These are phyloP conservation scores for Gilbertella persicaria DNA, from an alignment of 371 early-diverging fungal species.

Conservation along the genomic window DNA sequence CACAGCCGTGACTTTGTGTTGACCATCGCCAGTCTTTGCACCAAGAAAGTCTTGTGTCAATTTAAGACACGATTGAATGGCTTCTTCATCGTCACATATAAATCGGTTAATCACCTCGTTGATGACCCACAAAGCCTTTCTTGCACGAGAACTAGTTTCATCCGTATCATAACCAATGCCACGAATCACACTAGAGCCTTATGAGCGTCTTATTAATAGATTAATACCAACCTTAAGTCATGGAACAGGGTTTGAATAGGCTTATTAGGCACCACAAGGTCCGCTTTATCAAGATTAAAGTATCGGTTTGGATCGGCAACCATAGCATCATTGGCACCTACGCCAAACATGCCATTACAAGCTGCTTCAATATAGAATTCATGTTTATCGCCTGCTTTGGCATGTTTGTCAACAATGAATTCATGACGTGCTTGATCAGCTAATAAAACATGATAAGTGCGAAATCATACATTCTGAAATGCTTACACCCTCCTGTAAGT, in stretches of 20 bases:
- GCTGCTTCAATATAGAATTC: constrained; percentile 88
- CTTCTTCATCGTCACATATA: constrained; percentile 49
- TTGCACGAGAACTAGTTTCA: constrained; percentile 61
- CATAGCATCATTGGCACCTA: constrained; percentile 62
- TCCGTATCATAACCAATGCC: constrained; percentile 82
- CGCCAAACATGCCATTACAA: constrained; percentile 94
- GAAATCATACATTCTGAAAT: neutral
- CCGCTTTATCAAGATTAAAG: constrained; percentile 56
- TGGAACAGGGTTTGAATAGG: constrained; percentile 68
- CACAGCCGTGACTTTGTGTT: constrained; percentile 75
- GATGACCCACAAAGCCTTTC: constrained; percentile 72
- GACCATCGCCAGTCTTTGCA: constrained; percentile 51
- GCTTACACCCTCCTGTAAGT: constrained; percentile 75
- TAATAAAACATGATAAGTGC: neutral
- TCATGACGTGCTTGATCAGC: constrained; percentile 77
- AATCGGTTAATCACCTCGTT: constrained; percentile 84
- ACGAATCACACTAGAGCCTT: constrained; percentile 55
- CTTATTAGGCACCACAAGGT: constrained; percentile 71
- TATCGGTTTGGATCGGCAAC: constrained; percentile 72
- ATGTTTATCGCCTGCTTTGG: constrained; percentile 61
- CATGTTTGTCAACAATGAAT: constrained; percentile 65
- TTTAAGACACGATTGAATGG: constrained; percentile 57
- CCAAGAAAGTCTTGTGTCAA: constrained; percentile 68
- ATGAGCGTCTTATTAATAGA: neutral
- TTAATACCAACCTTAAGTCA: constrained; percentile 55